These are phyloP conservation scores for Apium graveolens DNA, from an alignment of 129 eudicot genomes.

Conservation along the genomic window DNA sequence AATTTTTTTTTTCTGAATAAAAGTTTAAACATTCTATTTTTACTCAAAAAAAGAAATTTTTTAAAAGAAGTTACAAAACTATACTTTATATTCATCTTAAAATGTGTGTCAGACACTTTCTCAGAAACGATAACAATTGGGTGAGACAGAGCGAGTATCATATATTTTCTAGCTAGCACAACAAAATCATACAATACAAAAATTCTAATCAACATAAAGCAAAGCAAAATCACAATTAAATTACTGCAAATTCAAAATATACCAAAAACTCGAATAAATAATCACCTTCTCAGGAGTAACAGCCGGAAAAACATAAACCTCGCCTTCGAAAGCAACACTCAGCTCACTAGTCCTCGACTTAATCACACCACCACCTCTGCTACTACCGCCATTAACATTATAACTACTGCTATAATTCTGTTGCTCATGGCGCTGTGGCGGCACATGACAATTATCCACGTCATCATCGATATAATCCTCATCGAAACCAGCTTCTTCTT, in stretches of 20 bases:
- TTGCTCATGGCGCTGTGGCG: not conserved
- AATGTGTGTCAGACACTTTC: no score
- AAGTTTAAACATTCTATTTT: no score
- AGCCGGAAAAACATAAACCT: conserved; percentile 47
- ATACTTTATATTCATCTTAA: no score
- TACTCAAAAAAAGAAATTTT: no score
- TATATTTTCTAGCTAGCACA: not conserved
- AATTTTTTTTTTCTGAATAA: no score
- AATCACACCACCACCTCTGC: conserved; percentile 7
- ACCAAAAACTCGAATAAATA: not conserved
- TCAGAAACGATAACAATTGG: no score
- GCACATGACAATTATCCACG: conserved; percentile 3
- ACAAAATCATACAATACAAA: not conserved
- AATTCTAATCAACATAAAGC: not conserved
- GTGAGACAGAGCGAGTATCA: no score
- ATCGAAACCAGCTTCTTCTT: conserved; percentile 23
- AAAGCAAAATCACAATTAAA: not conserved
- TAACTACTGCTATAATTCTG: not conserved
- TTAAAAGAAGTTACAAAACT: no score
- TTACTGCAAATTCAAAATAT: not conserved
- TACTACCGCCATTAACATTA: not conserved
- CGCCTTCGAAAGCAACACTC: conserved; percentile 44
- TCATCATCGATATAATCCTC: conserved; percentile 25
- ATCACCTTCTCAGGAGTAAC: conserved; percentile 46
- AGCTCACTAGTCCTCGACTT: conserved; percentile 45